Base-by-base conservation (phyloP, 1,284 basidiomycete genomes). In the Naganishia sp. region DNA sequence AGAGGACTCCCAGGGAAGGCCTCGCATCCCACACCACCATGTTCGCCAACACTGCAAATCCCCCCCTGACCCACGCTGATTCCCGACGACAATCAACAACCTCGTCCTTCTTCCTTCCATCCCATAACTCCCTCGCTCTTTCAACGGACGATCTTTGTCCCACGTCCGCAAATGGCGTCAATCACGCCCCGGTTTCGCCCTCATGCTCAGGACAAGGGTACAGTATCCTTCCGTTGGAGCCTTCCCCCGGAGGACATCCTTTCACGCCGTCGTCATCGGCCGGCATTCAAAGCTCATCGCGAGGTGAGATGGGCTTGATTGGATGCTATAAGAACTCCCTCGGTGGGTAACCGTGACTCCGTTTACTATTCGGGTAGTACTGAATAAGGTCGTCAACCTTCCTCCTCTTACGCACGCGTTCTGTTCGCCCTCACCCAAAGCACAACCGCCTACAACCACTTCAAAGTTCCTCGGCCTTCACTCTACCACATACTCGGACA, bases 211-310 rank as follows among this genome's bases (percentile, higher is more conserved):
- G 41, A 21, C 61, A 54, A 46, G 61, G 52, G 42, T 28, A 63
- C 35, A 45, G 35, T 18, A 11, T 21, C 1, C 23, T 31, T 18
- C 61, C 61, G 45, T 53, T 63, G 25, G 41, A 41, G 28, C 51
- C 61, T 53, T 42, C 25, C 42, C 51, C 61, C 32, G 46, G 18
- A n/a, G 42, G 41, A 25, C 41, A 42, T 54, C 61, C 61, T 63
- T 63, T 63, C 52, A 52, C 51, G 42, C n/a, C 35, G 28, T 63
- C 42, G 13, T 21, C 41, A 18, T 53, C 50, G 18, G 41, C 50
- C 13, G 47, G n/a, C n/a, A 7, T 23, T 3, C 32, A 61, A 11
- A n/a, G n/a, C 10, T 7, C 23, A 13, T 9, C 57, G 32, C 57
- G 42, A 21, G 41, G 10, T 13, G n/a, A 39, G 15, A n/a, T 18